Base-by-base conservation (phyloP, 257 asterid genomes). In the Solanum piurae region DNA sequence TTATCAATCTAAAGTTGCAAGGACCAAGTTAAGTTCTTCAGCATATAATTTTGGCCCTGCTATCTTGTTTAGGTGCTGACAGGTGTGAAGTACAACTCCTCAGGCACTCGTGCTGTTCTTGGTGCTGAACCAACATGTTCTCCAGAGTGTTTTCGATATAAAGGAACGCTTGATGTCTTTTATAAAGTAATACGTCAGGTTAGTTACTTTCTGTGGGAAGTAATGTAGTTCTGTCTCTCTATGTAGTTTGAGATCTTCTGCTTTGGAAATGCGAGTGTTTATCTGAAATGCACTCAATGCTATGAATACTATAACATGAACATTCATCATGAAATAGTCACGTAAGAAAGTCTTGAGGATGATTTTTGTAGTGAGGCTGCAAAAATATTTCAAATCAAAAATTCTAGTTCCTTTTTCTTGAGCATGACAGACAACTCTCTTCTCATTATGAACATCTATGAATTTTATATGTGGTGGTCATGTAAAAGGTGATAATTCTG, bases 141-240 rank as follows among this genome's bases (percentile, higher is more conserved):
- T 40, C 87, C 94, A 14, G 94, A 93, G 44, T 89, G 92, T 89
- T 86, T 89, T 58, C 94, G 93, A n/a, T 96, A 95, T 88, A 93
- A 90, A 89, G 95, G 99, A 89, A 94, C 99, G 9, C 62, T 93
- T 82, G 99, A 96, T 92, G 95, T 96, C 69, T 90, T 96, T 60
- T 88, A 88, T 89, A 96, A 93, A 93, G 92, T 96, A 69, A 88
- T 87, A 73, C 94, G 92, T 16, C 95, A 96, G 98, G 99, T 96
- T 88, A 68, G 98, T 91, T 55, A 86, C 71, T 13, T 86, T 87
- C 29, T 89, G 33, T 68, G 69, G 58, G 66, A 44, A 85, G 37
- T 46, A 68, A 38, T 21, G 34, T 64, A 34, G 33, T 66, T 38
- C 38, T 64, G 42, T 37, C 25, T 66, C 11, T 40, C 31, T 37